These are phyloP conservation scores for Senna tora DNA, from an alignment of 306 rosid species.

Conservation along the genomic window DNA sequence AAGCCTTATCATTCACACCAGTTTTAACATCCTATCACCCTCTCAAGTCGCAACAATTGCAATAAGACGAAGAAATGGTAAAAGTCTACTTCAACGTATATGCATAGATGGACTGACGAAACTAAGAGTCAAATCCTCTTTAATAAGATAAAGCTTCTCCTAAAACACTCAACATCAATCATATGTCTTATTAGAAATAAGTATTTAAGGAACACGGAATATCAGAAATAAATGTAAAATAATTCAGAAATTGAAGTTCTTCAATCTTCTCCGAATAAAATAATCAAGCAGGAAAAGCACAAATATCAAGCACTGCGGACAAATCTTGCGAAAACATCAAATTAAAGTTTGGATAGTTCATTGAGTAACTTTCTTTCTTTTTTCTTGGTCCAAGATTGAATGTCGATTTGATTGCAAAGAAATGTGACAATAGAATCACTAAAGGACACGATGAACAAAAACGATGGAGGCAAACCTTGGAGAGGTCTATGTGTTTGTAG, in stretches of 20 bases:
- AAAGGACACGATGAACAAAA: constrained; percentile 5
- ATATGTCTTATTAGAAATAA: background rate
- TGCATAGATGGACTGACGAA: background rate
- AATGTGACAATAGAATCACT: background rate
- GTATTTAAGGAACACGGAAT: background rate
- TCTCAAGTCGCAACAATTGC: background rate
- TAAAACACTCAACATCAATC: background rate
- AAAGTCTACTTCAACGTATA: background rate
- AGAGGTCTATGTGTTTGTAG: constrained; percentile 81
- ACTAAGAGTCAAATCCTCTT: background rate
- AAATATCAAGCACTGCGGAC: background rate
- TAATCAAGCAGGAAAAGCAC: background rate
- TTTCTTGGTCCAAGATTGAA: background rate
- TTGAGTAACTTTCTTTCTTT: too few relatives aligned
- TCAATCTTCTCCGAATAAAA: background rate
- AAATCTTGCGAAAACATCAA: background rate
- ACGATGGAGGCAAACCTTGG: constrained; percentile 56
- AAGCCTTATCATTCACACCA: background rate
- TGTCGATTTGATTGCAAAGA: background rate
- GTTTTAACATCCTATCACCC: background rate
- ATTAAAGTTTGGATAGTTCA: background rate
- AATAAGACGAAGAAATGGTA: constrained; percentile 2
- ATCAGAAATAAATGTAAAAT: background rate
- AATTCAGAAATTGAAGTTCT: background rate
- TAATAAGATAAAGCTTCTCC: background rate